Base-by-base conservation (phyloP, 2,329 filamentous ascomycete species). In the Ascochyta lentis region DNA sequence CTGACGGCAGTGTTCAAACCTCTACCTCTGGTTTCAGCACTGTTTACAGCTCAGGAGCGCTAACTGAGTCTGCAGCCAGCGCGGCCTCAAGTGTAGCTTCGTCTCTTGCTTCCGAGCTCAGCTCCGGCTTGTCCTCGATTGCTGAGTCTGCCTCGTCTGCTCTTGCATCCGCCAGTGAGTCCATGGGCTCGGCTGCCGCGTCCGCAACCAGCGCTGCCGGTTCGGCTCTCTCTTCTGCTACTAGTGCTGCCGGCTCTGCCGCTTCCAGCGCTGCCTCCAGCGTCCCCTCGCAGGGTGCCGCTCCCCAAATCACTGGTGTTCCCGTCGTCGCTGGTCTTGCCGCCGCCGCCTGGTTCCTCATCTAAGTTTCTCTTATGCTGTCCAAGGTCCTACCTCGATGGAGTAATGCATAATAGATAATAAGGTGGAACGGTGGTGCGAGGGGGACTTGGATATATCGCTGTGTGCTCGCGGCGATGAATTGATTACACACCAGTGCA, bases 271-370 rank as follows among this genome's bases (percentile, higher is more conserved):
- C 55, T 45, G 54, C 48, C 7, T 8, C 43, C 16, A 35, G 33
- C 12, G 42, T 58, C 27, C 31, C 58, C 13, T 61, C 64, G 1
- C 42, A 59, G 16, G 64, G 55, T 40, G 66, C 59, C 50, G 71
- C 72, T 34, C 58, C 73, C 57, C 70, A 68, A 65, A 67, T 64
- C 48, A 78, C 74, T 29, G 74, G 66, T 53, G 61, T 73, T 23
- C 73, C 76, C 33, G 45, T 77, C 34, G 69, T 70, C 39, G 76
- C 72, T 60, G 75, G 65, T 52, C 71, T 66, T 31, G 75, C 70
- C 62, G 52, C 75, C 38, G 72, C 72, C 45, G 73, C 74, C 47
- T 65, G 71, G 60, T 59, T 77, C 60, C 59, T 77, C 56, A 60
- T 78, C 58, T 78, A 77, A 76, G 63, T 58, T 42, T 54, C 24